Evolutionary conservation across 169 alveolate species (phyloP).

Genomic region (Amoebophrya sp.): DNA sequence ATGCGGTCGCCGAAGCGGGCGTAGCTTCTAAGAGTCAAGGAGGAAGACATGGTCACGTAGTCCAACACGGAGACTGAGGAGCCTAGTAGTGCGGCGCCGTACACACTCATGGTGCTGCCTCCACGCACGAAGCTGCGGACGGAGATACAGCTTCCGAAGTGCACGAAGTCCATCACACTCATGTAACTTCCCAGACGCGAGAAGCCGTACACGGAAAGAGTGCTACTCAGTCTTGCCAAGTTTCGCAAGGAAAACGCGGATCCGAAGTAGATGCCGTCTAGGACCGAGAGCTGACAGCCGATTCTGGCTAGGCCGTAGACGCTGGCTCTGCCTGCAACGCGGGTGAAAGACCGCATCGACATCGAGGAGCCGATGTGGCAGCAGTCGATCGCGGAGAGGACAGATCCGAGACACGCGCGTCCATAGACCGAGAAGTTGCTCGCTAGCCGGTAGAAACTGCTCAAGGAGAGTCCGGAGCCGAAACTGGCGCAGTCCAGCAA

Average conservation of each 20-base stretch:
- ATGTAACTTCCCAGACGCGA: background rate
- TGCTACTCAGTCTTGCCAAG: background rate
- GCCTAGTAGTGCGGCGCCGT: background rate
- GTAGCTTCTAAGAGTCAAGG: background rate
- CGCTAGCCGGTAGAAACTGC: background rate
- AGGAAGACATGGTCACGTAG: conserved; percentile 13
- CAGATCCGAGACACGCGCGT: background rate
- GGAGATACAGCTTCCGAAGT: background rate
- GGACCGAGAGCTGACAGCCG: background rate
- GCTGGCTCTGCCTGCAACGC: background rate
- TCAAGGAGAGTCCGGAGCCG: background rate
- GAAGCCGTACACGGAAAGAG: background rate
- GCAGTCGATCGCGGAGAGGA: background rate
- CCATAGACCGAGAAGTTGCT: background rate
- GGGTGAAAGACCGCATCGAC: background rate
- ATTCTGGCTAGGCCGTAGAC: background rate
- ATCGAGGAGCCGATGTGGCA: background rate
- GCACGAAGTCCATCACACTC: background rate
- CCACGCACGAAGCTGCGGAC: background rate
- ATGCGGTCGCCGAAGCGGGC: conserved; percentile 9
- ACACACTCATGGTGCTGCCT: background rate
- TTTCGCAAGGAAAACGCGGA: background rate
- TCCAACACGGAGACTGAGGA: conserved; percentile 7
- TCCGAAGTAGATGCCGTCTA: background rate
- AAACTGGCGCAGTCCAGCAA: background rate